phyloP scores from a whole-genome alignment of 1,284 basidiomycete genomes.

The Flammula alnicola region DNA sequence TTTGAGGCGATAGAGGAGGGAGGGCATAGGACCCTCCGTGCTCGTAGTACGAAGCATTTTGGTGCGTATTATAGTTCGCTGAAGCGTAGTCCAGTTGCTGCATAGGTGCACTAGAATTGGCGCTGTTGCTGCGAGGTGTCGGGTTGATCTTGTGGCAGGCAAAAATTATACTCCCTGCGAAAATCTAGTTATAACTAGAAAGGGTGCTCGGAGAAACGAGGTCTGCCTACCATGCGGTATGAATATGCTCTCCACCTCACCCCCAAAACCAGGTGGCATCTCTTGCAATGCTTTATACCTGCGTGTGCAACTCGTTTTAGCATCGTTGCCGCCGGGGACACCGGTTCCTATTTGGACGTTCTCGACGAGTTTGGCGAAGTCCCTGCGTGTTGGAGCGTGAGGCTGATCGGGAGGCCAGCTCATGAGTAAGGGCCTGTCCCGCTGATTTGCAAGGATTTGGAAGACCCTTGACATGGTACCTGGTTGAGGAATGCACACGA shows the following conservation, averaged over 20 bases:
- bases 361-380: conserved; percentile 83
- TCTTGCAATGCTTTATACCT: conserved; percentile 85
- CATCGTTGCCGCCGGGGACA: conserved; percentile 59
- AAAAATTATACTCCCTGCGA: conserved; percentile 77
- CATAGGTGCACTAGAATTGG: conserved; percentile 43
- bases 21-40: conserved; percentile 44
- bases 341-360: conserved; percentile 72
- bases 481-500: conserved; percentile 54
- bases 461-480: conserved; percentile 70
- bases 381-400: conserved; percentile 71
- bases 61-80: conserved; percentile 35
- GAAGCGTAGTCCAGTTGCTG: conserved; percentile 42
- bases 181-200: conserved; percentile 32
- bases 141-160: conserved; percentile 77
- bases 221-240: conserved; percentile 85
- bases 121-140: conserved; percentile 43
- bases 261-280: conserved; percentile 66
- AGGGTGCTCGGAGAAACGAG: conserved; percentile 32
- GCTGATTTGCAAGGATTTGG: conserved; percentile 73
- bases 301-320: conserved; percentile 92
- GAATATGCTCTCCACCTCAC: conserved; percentile 86
- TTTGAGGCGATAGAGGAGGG: conserved; percentile 45
- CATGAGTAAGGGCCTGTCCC: conserved; percentile 67
- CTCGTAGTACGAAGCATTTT: conserved; percentile 50
- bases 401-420: conserved; percentile 86